These are phyloP conservation scores for Xylaria bambusicola DNA, from an alignment of 495 filamentous ascomycete species.

Conservation along the genomic window DNA sequence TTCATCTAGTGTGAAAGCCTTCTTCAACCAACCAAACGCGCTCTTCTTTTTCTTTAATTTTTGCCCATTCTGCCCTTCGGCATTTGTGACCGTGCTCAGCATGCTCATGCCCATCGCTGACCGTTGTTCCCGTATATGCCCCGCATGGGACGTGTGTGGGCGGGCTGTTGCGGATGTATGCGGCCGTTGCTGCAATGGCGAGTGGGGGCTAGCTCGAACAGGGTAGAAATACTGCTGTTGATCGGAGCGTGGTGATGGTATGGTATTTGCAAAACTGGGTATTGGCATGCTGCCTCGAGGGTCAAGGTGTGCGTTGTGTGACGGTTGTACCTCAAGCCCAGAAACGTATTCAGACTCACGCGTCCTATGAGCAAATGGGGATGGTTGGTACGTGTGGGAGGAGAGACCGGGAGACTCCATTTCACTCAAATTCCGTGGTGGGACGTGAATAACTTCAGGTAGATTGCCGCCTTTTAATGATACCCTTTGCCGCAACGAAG, in stretches of 20 bases:
- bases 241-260: slow-evolving; percentile 54
- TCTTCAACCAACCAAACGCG: slow-evolving; percentile 61
- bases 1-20: slow-evolving; percentile 58
- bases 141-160: slow-evolving; percentile 34
- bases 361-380: slow-evolving; percentile 40
- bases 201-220: slow-evolving; percentile 56
- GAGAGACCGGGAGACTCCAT: slow-evolving; percentile 30
- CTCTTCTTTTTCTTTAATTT: slow-evolving; percentile 60
- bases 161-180: slow-evolving; percentile 44
- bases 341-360: slow-evolving; percentile 55
- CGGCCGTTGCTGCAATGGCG: slow-evolving; percentile 56
- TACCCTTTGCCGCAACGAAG: slow-evolving; percentile 51
- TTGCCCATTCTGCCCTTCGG: slow-evolving; percentile 27
- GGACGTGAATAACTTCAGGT: slow-evolving; percentile 49
- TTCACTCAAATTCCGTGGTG: slow-evolving; percentile 33
- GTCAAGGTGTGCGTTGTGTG: slow-evolving; percentile 35
- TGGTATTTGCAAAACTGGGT: slow-evolving; percentile 37
- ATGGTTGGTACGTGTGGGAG: slow-evolving; percentile 22
- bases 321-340: slow-evolving; percentile 43
- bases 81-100: slow-evolving; percentile 42
- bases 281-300: slow-evolving; percentile 36
- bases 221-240: slow-evolving; percentile 54
- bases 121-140: slow-evolving; percentile 43
- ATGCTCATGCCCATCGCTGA: slow-evolving; percentile 56
- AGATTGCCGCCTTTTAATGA: slow-evolving; percentile 47